Conservation (phyloP, 345 rosid species). For the Salix brachista region DNA sequence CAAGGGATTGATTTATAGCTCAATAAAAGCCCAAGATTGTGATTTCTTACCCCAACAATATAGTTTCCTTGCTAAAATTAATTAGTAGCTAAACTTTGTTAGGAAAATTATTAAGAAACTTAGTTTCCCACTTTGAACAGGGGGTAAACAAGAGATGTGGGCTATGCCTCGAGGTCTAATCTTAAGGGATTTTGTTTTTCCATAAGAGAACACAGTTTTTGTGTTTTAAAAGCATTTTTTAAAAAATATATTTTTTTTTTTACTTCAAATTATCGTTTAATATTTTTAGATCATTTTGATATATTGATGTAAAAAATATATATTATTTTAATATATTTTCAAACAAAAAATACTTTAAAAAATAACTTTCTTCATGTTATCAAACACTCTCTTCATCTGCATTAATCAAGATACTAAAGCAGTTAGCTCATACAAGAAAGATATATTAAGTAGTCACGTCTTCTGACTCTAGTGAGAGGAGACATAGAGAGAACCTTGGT, state of each 20-base stretch:
- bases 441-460: not conserved
- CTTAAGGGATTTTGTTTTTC: not conserved
- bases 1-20: not conserved
- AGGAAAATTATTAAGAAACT: not conserved
- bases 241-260: too few species aligned
- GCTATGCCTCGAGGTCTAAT: not conserved
- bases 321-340: too few species aligned
- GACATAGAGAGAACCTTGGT: not conserved
- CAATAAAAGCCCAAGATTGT: not conserved
- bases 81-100: not conserved
- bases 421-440: not conserved
- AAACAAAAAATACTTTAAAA: too few species aligned
- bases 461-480: not conserved
- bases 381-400: not conserved
- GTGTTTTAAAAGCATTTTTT: too few species aligned
- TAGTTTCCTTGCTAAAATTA: not conserved
- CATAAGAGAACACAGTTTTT: not conserved
- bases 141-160: not conserved
- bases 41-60: not conserved
- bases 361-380: rapidly evolving
- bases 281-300: too few species aligned
- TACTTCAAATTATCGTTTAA: too few species aligned
- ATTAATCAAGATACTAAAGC: not conserved
- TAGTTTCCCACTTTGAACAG: not conserved
- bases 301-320: too few species aligned